Evolutionary conservation across 352 stramenopile species (phyloP).

Genomic region (Pythium periplocum): DNA sequence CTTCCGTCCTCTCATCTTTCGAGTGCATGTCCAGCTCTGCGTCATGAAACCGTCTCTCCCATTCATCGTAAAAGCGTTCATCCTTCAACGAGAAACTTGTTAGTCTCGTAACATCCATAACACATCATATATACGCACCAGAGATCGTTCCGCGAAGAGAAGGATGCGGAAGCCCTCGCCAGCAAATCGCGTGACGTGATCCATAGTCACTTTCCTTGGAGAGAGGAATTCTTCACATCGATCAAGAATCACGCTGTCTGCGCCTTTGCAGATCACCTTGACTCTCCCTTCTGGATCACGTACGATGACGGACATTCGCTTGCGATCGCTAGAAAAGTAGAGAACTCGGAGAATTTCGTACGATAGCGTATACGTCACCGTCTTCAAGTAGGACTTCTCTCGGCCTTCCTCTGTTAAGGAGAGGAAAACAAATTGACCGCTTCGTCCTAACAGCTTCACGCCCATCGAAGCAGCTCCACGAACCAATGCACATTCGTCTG

Average conservation of each 20-base stretch:
- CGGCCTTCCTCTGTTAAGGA: slow-evolving; percentile 53
- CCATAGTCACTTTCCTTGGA: slow-evolving; percentile 43
- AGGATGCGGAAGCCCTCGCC: slow-evolving; percentile 83
- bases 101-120: background rate
- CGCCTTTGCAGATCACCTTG: slow-evolving; percentile 77
- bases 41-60: slow-evolving; percentile 59
- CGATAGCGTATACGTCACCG: slow-evolving; percentile 49
- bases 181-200: slow-evolving; percentile 80
- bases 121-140: slow-evolving; percentile 32
- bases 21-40: slow-evolving; percentile 66
- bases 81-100: slow-evolving; percentile 25
- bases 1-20: slow-evolving; percentile 56
- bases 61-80: slow-evolving; percentile 59
- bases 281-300: slow-evolving; percentile 45
- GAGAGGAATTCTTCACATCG: slow-evolving; percentile 61
- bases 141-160: slow-evolving; percentile 64
- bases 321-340: slow-evolving; percentile 74
- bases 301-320: slow-evolving; percentile 82
- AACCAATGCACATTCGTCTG: slow-evolving; percentile 91
- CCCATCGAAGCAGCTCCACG: slow-evolving; percentile 72
- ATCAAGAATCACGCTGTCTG: slow-evolving; percentile 72
- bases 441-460: slow-evolving; percentile 66
- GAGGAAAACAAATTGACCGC: slow-evolving; percentile 45
- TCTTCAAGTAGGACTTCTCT: slow-evolving; percentile 56
- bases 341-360: slow-evolving; percentile 73